Conservation (phyloP, 225 moss, liverwort and hornwort genomes). For the Pseudoscleropodium purum region DNA sequence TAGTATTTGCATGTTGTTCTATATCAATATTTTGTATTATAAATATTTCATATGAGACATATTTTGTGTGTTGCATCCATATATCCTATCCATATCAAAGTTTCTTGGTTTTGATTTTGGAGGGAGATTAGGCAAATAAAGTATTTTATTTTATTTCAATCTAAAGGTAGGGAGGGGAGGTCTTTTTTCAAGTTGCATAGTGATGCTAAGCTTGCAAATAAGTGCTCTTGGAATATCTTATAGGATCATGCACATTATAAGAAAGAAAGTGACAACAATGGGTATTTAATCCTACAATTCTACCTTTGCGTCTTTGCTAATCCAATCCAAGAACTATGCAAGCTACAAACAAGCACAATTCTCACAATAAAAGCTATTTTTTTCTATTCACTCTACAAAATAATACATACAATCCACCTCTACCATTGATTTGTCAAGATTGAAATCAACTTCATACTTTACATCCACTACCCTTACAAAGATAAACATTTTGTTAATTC, state of each 20-base stretch:
- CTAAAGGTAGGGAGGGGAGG: rapidly evolving
- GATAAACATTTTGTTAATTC: not conserved
- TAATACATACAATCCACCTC: not conserved
- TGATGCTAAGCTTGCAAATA: not conserved
- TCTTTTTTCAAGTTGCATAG: too few species aligned
- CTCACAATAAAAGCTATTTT: not conserved
- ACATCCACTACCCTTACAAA: rapidly evolving
- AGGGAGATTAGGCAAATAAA: rapidly evolving
- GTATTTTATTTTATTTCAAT: too few species aligned
- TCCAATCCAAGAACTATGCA: not conserved
- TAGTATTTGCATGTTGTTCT: too few species aligned
- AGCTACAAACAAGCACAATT: not conserved
- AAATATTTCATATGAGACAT: too few species aligned
- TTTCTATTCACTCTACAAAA: not conserved
- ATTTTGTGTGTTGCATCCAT: not conserved
- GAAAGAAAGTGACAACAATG: not conserved
- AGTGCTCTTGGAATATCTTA: not conserved
- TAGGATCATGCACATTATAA: not conserved
- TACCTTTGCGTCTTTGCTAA: not conserved
- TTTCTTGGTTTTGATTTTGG: too few species aligned
- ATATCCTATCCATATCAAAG: not conserved
- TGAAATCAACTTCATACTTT: not conserved
- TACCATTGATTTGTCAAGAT: not conserved
- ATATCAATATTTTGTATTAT: too few species aligned
- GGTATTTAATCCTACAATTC: not conserved